Conservation (phyloP, 2,329 filamentous ascomycete species). For the Byssoonygena ceratinophila region DNA sequence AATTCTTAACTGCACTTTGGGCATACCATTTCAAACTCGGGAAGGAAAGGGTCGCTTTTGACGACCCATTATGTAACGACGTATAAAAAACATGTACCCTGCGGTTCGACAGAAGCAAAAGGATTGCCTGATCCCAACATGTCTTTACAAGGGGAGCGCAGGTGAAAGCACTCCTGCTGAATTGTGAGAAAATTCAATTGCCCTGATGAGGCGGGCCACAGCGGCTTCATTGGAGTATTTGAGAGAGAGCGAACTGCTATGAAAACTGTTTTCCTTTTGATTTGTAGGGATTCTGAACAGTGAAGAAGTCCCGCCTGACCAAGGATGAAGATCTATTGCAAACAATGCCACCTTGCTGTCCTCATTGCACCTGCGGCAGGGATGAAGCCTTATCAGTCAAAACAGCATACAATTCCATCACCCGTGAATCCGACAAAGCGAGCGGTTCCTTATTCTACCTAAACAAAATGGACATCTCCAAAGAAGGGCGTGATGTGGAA, state of each 20-base stretch:
- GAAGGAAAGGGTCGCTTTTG: constrained; percentile 29
- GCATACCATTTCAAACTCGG: constrained; percentile 29
- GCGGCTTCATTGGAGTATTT: not conserved
- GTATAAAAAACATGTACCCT: too few species aligned
- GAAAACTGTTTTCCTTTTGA: not conserved
- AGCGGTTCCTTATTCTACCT: not conserved
- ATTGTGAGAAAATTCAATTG: not conserved
- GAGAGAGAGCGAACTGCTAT: too few species aligned
- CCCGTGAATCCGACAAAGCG: not conserved
- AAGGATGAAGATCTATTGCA: too few species aligned
- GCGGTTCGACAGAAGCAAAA: too few species aligned
- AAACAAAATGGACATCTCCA: constrained; percentile 34
- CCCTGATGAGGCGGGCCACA: not conserved
- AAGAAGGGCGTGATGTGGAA: constrained; percentile 44
- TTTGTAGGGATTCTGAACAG: not conserved
- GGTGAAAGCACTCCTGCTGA: constrained; percentile 3
- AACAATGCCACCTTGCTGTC: too few species aligned
- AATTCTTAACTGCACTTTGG: constrained; percentile 14
- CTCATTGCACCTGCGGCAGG: too few species aligned
- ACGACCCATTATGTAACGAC: constrained; percentile 29
- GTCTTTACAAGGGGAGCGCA: not conserved
- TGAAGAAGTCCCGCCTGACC: too few species aligned
- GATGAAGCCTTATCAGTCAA: too few species aligned
- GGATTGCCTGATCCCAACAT: constrained; percentile 4
- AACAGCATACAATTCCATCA: not conserved